Conservation (phyloP, 768 basidiomycete species). For the Suillus luteus region DNA sequence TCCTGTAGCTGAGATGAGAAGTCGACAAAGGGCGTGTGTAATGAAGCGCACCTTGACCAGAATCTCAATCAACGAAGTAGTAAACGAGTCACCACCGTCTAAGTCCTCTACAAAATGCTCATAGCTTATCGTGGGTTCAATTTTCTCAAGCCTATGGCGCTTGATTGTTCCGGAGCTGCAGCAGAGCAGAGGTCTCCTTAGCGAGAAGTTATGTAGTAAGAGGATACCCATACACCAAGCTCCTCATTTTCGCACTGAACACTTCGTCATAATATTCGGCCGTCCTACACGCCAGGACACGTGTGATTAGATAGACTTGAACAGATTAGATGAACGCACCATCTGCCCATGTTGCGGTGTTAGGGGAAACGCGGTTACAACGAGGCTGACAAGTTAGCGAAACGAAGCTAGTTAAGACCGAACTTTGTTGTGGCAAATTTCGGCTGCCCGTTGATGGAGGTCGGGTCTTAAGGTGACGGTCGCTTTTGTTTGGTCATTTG, state of each 20-base stretch:
- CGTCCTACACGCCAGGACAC: slow-evolving; percentile 51
- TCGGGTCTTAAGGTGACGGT: slow-evolving; percentile 16
- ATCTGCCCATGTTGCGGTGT: slow-evolving; percentile 63
- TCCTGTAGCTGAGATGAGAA: slow-evolving; percentile 48
- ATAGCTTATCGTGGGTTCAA: slow-evolving; percentile 66
- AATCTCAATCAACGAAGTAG: slow-evolving; percentile 71
- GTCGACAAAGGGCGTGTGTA: background rate
- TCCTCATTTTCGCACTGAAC: slow-evolving; percentile 72
- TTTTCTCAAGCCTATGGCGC: slow-evolving; percentile 64
- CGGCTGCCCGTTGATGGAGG: slow-evolving; percentile 12
- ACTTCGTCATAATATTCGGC: slow-evolving; percentile 73
- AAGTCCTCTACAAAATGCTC: slow-evolving; percentile 76
- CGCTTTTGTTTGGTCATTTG: slow-evolving; percentile 18
- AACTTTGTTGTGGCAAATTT: slow-evolving; percentile 13
- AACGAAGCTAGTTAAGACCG: slow-evolving; percentile 9
- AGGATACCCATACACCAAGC: slow-evolving; percentile 61
- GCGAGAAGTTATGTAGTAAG: slow-evolving; percentile 1
- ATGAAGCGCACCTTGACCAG: slow-evolving; percentile 66
- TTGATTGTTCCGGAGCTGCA: slow-evolving; percentile 71
- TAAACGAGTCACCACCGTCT: slow-evolving; percentile 80
- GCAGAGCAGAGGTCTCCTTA: slow-evolving; percentile 7
- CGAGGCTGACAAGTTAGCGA: slow-evolving; percentile 28
- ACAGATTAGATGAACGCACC: slow-evolving; percentile 39
- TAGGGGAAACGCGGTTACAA: slow-evolving; percentile 19
- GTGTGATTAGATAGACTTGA: slow-evolving; percentile 9